Evolutionary conservation across 2,329 filamentous ascomycete species (phyloP).

Genomic region (Ceratocystis variospora): DNA sequence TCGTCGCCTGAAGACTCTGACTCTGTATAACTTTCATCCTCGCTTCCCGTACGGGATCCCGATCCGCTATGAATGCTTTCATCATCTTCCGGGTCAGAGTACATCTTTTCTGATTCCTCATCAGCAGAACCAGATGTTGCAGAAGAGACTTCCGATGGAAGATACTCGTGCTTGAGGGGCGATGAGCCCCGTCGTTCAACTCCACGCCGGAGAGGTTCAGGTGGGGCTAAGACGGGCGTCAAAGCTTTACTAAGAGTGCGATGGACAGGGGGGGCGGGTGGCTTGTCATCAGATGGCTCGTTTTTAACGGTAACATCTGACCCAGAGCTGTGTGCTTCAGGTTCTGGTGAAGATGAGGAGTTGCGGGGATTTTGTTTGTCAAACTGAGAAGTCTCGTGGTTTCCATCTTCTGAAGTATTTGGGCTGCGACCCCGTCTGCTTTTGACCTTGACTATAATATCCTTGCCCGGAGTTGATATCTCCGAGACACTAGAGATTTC

Average conservation of each 20-base stretch:
- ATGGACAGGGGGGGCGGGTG: constrained; percentile 17
- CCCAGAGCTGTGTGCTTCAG: constrained; percentile 22
- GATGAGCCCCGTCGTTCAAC: constrained; percentile 68
- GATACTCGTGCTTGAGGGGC: constrained; percentile 91
- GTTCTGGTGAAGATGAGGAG: constrained; percentile 14
- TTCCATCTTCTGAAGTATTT: neutral
- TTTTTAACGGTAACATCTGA: constrained; percentile 11
- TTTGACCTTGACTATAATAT: constrained; percentile 15
- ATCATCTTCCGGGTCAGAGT: constrained; percentile 40
- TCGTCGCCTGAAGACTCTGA: constrained; percentile 39
- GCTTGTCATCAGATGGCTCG: constrained; percentile 13
- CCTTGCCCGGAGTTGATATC: constrained; percentile 8
- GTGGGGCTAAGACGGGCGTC: constrained; percentile 10
- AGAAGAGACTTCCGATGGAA: constrained; percentile 60
- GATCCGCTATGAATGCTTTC: constrained; percentile 12
- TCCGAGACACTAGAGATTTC: constrained; percentile 11
- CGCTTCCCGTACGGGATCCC: constrained; percentile 24
- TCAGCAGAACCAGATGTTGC: constrained; percentile 44
- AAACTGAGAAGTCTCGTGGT: neutral
- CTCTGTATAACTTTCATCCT: constrained; percentile 7
- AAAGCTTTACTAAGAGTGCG: constrained; percentile 16
- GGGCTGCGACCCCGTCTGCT: constrained; percentile 16
- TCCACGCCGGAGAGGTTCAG: constrained; percentile 23
- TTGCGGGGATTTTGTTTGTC: neutral
- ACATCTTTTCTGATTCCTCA: constrained; percentile 38